These are phyloP conservation scores for Eudorina sp. DNA, from an alignment of 139 green algal species.

Conservation along the genomic window DNA sequence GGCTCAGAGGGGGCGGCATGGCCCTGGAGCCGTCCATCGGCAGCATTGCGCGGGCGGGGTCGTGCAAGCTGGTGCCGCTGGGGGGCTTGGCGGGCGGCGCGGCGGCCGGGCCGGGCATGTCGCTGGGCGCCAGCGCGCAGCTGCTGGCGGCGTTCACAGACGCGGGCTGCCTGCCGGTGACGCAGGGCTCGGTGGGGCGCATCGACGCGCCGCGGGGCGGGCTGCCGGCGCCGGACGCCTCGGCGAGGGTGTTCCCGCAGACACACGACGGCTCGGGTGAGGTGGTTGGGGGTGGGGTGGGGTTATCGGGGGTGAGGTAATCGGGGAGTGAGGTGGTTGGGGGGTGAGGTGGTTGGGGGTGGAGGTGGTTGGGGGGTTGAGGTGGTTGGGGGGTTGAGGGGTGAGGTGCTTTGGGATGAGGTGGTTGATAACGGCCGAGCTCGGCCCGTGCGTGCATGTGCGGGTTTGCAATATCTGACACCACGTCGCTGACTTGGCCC, in stretches of 20 bases:
- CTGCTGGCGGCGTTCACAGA: conserved; percentile 41
- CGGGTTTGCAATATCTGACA: no score
- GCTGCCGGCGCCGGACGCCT: neutral
- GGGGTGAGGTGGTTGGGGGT: no score
- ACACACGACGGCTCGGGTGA: conserved; percentile 22
- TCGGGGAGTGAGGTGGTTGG: no score
- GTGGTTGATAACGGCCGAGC: no score
- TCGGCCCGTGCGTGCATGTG: no score
- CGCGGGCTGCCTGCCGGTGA: neutral
- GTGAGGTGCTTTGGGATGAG: no score
- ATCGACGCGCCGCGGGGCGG: neutral
- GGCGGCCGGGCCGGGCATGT: neutral
- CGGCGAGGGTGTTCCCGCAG: conserved; percentile 14
- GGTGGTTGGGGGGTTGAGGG: no score
- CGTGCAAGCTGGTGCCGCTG: conserved; percentile 19
- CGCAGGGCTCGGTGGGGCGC: neutral
- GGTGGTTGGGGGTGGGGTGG: neutral
- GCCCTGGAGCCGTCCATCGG: conserved; percentile 26
- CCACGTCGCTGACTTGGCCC: no score
- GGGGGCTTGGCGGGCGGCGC: neutral
- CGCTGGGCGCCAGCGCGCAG: neutral
- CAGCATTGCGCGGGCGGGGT: neutral
- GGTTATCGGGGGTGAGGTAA: no score
- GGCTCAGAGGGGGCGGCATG: neutral
- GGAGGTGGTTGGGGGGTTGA: neutral